Evolutionary conservation across 305 asterid species (phyloP), one percentile per base, ranked within the genome.

Genomic region (Withania somnifera): DNA sequence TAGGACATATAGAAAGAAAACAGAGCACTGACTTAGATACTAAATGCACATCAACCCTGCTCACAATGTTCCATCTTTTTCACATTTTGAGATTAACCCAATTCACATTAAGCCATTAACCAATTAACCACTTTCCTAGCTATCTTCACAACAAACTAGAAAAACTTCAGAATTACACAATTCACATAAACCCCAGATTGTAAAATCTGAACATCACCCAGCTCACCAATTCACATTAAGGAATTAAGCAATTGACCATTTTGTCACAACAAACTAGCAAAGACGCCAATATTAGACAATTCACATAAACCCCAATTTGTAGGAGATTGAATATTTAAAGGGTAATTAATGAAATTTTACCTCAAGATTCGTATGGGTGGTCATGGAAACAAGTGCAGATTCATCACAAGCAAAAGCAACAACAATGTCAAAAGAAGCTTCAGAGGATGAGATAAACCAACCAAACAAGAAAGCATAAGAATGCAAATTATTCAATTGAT

Each of bases 321-420:
- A 51, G 51, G 51, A 76, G 10, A 5, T 5, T 9, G 80, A 75
- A 75, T 28, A 1, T 9, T 51, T 30, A 11, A 73, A 47, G 60
- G 79, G 45, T 26, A 8, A 73, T 47, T 24, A 2, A 13, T 3
- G 63, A 54, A 83, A 78, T 13, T 13, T 45, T 83, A 95, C 99
- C 93, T 79, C 87, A 75, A 96, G 90, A 90, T 90, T 89, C 53
- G 77, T 81, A 66, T 81, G 84, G 56, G 69, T 64, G 47, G 76
- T 57, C 60, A 60, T 32, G 32, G 91, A 85, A 81, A 88, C 79
- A 58, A 90, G 83, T 22, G 68, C 52, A 22, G 82, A 75, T 66
- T 91, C 97, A 53, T 87, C 85, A 78, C 86, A 84, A 79, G 93
- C 83, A 60, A 92, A 94, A 40, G 98, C 97, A 22, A 96, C 91